Conservation (phyloP, 1,284 basidiomycete genomes). For the Cutaneotrichosporon sp. region DNA sequence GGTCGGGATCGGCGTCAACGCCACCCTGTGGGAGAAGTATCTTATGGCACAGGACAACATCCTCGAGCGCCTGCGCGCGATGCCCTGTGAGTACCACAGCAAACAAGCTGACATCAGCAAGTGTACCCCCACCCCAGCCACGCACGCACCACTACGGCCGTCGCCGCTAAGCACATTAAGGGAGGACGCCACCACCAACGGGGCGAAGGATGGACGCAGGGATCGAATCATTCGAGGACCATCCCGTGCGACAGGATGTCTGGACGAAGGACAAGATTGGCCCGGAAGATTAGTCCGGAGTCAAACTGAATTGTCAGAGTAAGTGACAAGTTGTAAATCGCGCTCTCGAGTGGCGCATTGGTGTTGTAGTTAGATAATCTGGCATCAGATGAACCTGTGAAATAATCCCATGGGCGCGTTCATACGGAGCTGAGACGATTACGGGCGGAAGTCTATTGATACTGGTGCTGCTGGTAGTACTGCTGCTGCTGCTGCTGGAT, state of each 20-base stretch:
- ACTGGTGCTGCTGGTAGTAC: constrained; percentile 31
- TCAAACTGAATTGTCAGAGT: not conserved
- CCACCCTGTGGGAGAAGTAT: constrained; percentile 14
- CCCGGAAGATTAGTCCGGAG: not conserved
- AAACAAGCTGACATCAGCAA: no score
- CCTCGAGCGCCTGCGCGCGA: not conserved
- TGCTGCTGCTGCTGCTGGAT: constrained; percentile 42
- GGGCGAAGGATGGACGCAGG: not conserved
- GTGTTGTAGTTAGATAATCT: not conserved
- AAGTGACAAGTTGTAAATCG: no score
- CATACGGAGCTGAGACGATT: constrained; percentile 1
- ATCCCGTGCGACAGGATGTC: not conserved
- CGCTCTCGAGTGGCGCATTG: no score
- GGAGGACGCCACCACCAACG: not conserved
- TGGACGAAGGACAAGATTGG: not conserved
- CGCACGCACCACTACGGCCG: not conserved
- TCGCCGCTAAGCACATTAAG: not conserved
- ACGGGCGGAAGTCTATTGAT: constrained; percentile 5
- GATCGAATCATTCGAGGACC: constrained; percentile 13
- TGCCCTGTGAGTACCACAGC: not conserved
- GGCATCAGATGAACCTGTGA: not conserved
- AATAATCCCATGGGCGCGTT: not conserved
- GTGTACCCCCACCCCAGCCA: no score
- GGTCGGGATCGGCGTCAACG: constrained; percentile 9
- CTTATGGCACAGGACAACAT: not conserved